Conservation (phyloP, 345 rosid genomes). For the Brassica juncea region DNA sequence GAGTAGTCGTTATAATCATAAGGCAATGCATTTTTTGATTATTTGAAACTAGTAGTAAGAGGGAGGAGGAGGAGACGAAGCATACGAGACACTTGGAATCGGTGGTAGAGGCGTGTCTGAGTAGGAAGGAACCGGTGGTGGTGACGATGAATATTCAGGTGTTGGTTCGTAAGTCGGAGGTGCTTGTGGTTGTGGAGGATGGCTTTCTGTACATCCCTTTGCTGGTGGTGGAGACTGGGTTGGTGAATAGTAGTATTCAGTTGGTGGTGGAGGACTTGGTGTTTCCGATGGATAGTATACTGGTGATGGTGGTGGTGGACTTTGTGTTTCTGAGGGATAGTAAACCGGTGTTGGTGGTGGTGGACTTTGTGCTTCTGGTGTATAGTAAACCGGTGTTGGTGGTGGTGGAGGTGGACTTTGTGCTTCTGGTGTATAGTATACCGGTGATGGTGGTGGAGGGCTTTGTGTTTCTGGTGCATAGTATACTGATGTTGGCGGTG, state of each 20-base stretch:
- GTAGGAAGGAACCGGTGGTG: constrained; percentile 35
- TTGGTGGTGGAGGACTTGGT: constrained; percentile 34
- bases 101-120: constrained; percentile 56
- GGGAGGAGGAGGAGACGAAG: constrained; percentile 61
- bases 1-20: constrained; percentile 28
- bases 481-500: constrained; percentile 34
- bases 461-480: constrained; percentile 7
- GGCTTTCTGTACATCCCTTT: constrained; percentile 26
- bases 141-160: constrained; percentile 43
- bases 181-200: constrained; percentile 42
- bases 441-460: constrained; percentile 45
- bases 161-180: constrained; percentile 43
- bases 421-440: neutral
- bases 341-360: neutral
- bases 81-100: constrained; percentile 53
- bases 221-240: constrained; percentile 44
- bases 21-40: constrained; percentile 21
- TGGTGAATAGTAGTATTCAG: constrained; percentile 35
- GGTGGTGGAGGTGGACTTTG: constrained; percentile 19
- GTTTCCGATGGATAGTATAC: constrained; percentile 30
- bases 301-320: constrained; percentile 40
- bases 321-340: constrained; percentile 20
- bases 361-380: neutral
- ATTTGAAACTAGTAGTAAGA: constrained; percentile 49
- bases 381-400: neutral